Base-by-base conservation (phyloP, 768 basidiomycete species). In the Thelephora ganbajun region DNA sequence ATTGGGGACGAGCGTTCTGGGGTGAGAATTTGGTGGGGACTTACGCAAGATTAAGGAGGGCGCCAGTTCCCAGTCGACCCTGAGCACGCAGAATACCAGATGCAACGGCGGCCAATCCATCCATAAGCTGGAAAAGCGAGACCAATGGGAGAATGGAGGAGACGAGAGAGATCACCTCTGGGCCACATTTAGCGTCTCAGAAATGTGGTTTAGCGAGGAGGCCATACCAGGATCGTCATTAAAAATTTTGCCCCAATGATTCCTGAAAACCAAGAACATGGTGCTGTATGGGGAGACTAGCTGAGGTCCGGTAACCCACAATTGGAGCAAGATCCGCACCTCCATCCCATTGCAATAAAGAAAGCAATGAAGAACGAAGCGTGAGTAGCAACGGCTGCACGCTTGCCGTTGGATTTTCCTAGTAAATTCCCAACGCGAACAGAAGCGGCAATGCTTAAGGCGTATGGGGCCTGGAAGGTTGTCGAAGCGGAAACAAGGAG, bases 381-480 rank as follows among this genome's bases (percentile, higher is more conserved):
- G 39, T 69, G 70, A 2, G 83, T 75, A 0, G 85, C 75, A 33
- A 85, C 67, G 12, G 69, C 72, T 0, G 93, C 91, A 43, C 88
- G 80, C 48, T 69, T 69, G 0, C 80, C 77, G 33, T 88, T 80
- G 34, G 74, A 69, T 52, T 91, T 84, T 5, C 93, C 92, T 2
- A 96, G 72, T 2, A 94, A 69, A 57, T 96, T 96, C 11, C 92
- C 92, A 26, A 92, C 81, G 7, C 90, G 77, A 19, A 97, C 91
- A 23, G 90, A 84, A 6, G 83, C 70, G 2, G 91, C 92, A 1
- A 93, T 75, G 51, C 83, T 74, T 35, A 97, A 63, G 0, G 89
- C 77, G 56, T 80, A 90, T 0, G 91, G 89, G 0, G 83, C 81
- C 59, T 94, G 90, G 61, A 76, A 93, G 1, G 82, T 81, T 2